Percentiles rank a stretch among this genome's conserved stretches.
Conservation (phyloP, 2,329 filamentous ascomycete species). For the Bipolaris victoriae region DNA sequence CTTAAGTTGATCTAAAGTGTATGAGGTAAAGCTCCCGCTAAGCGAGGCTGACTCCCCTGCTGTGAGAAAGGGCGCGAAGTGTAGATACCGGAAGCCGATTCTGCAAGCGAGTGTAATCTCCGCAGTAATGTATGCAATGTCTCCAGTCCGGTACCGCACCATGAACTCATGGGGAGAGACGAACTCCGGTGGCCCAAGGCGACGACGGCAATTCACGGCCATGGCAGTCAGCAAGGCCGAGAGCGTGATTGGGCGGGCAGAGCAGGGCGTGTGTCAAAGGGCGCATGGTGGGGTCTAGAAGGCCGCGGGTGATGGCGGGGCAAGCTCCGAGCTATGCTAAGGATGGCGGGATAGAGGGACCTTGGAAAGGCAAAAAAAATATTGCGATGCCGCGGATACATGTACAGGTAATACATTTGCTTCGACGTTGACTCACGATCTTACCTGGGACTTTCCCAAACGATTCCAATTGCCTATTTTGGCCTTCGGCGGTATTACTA, state of each 20-base stretch:
- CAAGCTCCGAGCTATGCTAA: slow-evolving; percentile 19
- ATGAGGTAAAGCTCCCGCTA: too few species aligned
- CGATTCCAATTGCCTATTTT: slow-evolving; percentile 3
- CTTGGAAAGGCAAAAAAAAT: slow-evolving; percentile 36
- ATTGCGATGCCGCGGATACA: slow-evolving; percentile 29
- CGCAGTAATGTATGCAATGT: slow-evolving; percentile 1
- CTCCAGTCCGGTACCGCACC: slow-evolving; percentile 1
- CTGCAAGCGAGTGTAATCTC: too few species aligned
- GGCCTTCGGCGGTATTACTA: background rate
- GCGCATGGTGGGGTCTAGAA: slow-evolving; percentile 27
- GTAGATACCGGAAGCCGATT: too few species aligned
- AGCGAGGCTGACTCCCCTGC: too few species aligned
- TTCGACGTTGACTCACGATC: slow-evolving; percentile 28
- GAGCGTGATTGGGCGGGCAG: slow-evolving; percentile 23
- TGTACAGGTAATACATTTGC: slow-evolving; percentile 32
- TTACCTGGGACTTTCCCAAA: slow-evolving; percentile 9
- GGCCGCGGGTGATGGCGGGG: slow-evolving; percentile 21
- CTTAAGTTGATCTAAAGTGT: too few species aligned
- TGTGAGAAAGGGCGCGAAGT: too few species aligned
- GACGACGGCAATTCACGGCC: slow-evolving; percentile 38
- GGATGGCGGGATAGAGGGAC: slow-evolving; percentile 25
- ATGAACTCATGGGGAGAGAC: background rate
- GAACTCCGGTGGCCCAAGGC: slow-evolving; percentile 16
- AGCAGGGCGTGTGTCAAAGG: slow-evolving; percentile 31
- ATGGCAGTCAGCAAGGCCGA: slow-evolving; percentile 1